These are phyloP conservation scores for Olyra latifolia DNA, from an alignment of 176 grass and related monocot species.

Conservation along the genomic window DNA sequence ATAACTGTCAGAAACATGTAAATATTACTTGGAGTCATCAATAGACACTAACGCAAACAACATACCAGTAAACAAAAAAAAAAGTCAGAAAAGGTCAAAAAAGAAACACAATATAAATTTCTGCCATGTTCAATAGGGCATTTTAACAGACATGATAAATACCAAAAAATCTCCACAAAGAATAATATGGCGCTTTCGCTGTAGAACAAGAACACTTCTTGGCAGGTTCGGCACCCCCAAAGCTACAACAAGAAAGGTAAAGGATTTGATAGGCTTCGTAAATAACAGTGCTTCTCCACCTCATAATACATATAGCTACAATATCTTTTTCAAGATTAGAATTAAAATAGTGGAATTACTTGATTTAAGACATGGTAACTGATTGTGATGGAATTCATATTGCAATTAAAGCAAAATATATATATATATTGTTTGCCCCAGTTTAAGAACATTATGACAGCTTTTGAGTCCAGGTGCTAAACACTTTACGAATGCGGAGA, in stretches of 20 bases:
- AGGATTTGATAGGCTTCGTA: not conserved
- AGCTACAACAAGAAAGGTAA: not conserved
- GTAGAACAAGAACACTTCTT: not conserved
- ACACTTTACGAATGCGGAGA: not conserved
- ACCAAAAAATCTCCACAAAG: not conserved
- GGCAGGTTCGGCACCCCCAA: not conserved
- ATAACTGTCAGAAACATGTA: not conserved
- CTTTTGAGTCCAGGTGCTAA: not conserved
- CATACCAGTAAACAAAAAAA: not conserved
- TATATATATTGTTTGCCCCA: not conserved
- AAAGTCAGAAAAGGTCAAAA: constrained; percentile 10
- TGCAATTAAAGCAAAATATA: not conserved
- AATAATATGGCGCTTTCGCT: not conserved
- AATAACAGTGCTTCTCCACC: not conserved
- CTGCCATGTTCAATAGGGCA: not conserved
- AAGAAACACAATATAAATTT: not conserved
- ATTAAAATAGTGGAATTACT: not conserved
- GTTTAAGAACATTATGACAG: not conserved
- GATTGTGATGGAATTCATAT: not conserved
- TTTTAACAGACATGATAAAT: not conserved
- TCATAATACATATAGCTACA: not conserved
- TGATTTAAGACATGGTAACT: not conserved
- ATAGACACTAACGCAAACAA: constrained; percentile 3
- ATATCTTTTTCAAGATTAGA: not conserved
- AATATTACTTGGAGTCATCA: not conserved